phyloP scores from a whole-genome alignment of 345 rosid genomes.

The Hibiscus trionum region DNA sequence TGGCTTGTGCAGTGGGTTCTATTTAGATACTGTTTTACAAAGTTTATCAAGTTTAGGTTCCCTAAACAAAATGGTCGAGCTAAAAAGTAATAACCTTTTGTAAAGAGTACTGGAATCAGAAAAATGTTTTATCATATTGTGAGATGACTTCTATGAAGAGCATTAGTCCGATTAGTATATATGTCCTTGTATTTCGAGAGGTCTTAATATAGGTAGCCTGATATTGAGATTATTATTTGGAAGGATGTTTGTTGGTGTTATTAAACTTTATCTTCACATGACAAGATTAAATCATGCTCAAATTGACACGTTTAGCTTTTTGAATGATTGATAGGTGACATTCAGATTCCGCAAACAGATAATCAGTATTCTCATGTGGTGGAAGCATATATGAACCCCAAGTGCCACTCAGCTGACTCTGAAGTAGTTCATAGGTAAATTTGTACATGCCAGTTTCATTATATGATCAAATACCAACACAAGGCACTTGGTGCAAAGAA shows the following conservation, averaged over 20 bases:
- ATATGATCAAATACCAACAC: background rate
- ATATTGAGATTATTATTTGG: background rate
- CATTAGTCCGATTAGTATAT: background rate
- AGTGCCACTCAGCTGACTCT: conserved; percentile 75
- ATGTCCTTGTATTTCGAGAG: background rate
- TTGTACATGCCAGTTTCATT: conserved; percentile 13
- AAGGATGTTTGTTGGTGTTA: background rate
- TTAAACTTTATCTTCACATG: background rate
- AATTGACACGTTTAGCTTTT: background rate
- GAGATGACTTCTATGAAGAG: background rate
- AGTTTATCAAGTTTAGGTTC: background rate
- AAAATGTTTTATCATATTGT: conserved; percentile 9
- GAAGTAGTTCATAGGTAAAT: conserved; percentile 51
- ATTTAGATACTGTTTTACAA: background rate
- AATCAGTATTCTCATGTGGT: conserved; percentile 53
- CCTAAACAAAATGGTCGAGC: background rate
- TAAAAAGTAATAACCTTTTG: background rate
- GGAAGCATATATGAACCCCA: conserved; percentile 75
- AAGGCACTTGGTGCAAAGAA: background rate
- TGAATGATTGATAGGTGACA: conserved; percentile 28
- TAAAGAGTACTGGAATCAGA: background rate
- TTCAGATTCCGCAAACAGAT: conserved; percentile 23
- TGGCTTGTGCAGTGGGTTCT: background rate
- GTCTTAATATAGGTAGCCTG: background rate
- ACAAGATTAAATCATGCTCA: background rate